Percentiles rank a stretch among this genome's conserved stretches.
Evolutionary conservation across 2,329 filamentous ascomycete genomes (phyloP).

Genomic region (Fusarium tupiense): DNA sequence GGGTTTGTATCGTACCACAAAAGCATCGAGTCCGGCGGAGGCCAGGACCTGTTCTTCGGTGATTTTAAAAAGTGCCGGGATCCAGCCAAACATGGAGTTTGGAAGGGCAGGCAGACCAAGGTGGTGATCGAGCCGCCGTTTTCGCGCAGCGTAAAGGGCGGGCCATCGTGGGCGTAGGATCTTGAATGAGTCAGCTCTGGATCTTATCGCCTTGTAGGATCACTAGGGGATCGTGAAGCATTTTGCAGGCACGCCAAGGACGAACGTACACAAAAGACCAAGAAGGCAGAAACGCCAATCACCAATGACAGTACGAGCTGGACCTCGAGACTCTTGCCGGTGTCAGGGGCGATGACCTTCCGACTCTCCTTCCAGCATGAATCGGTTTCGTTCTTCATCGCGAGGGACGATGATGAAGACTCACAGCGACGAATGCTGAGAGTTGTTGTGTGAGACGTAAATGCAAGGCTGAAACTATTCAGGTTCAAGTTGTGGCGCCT

Average conservation of each 20-base stretch:
- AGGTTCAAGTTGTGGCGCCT: conserved; percentile 18
- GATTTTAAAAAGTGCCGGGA: conserved; percentile 83
- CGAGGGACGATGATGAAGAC: neutral
- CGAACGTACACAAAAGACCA: conserved; percentile 76
- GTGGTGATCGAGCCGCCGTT: conserved; percentile 72
- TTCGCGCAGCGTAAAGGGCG: conserved; percentile 87
- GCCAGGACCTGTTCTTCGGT: conserved; percentile 89
- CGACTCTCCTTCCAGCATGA: conserved; percentile 19
- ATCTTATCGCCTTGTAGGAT: neutral
- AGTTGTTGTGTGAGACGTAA: conserved; percentile 27
- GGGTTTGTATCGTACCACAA: conserved; percentile 69
- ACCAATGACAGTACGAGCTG: conserved; percentile 78
- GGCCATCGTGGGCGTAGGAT: conserved; percentile 91
- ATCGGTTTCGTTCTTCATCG: neutral
- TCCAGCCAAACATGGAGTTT: conserved; percentile 91
- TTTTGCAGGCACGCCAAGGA: neutral
- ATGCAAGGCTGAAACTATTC: conserved; percentile 33
- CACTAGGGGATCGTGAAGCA: neutral
- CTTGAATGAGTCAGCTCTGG: conserved; percentile 53
- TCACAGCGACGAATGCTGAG: conserved; percentile 4
- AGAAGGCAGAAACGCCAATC: conserved; percentile 75
- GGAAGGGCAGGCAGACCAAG: conserved; percentile 79
- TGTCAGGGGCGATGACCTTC: conserved; percentile 36
- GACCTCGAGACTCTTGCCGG: conserved; percentile 60
- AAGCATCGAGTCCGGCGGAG: conserved; percentile 93